Evolutionary conservation across 2,329 filamentous ascomycete genomes (phyloP).

Genomic region (Atkinsonella hypoxylon): DNA sequence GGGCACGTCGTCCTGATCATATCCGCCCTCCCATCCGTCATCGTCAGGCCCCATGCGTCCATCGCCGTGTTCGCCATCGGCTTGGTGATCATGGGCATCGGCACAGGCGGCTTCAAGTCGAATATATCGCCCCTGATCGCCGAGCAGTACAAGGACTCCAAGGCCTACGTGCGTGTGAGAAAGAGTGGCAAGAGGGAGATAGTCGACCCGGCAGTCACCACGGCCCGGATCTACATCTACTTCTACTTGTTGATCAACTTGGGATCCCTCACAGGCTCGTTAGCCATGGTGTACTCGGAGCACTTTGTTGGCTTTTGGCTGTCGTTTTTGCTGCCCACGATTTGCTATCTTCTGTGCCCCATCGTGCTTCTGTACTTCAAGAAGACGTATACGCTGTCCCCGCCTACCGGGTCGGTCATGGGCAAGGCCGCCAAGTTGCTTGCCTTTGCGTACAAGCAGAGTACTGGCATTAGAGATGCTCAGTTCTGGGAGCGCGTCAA

Average conservation of each 20-base stretch:
- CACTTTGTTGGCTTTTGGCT: conserved; percentile 67
- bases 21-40: conserved; percentile 51
- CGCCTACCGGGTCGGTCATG: background rate
- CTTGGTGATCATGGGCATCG: conserved; percentile 38
- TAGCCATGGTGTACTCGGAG: conserved; percentile 60
- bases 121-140: conserved; percentile 59
- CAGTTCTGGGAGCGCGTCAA: conserved; percentile 52
- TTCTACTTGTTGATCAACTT: conserved; percentile 66
- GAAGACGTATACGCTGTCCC: background rate
- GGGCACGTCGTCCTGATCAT: conserved; percentile 56
- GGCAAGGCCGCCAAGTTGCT: background rate
- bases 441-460: conserved; percentile 43
- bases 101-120: conserved; percentile 64
- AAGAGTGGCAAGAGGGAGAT: conserved; percentile 50
- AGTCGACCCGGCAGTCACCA: conserved; percentile 50
- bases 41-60: conserved; percentile 41
- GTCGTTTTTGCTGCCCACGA: conserved; percentile 54
- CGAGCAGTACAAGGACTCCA: conserved; percentile 40
- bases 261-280: conserved; percentile 51
- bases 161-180: conserved; percentile 25
- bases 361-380: background rate
- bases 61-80: conserved; percentile 54
- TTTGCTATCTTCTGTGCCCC: conserved; percentile 46
- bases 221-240: conserved; percentile 52
- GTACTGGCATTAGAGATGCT: conserved; percentile 32